A percentile compares a stretch with the other conserved stretches of the same genome.
Evolutionary conservation across 768 basidiomycete species (phyloP).

Genomic region (Termitomyces sp.): DNA sequence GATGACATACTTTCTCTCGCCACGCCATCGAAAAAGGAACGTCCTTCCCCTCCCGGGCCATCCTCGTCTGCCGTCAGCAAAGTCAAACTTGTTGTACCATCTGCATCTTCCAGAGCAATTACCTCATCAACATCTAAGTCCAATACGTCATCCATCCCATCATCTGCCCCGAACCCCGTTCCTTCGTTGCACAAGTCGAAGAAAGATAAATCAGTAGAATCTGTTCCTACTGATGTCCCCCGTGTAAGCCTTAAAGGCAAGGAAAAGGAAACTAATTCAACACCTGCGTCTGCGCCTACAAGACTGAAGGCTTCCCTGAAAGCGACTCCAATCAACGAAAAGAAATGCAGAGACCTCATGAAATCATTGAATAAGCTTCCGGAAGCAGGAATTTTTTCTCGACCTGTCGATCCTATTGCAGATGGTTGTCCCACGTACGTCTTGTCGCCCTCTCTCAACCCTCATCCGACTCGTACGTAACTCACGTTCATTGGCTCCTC

Average conservation of each 20-base stretch:
- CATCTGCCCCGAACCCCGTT: conserved; percentile 13
- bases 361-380: conserved; percentile 52
- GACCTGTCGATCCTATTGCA: conserved; percentile 75
- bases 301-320: conserved; percentile 31
- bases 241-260: conserved; percentile 64
- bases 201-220: conserved; percentile 36
- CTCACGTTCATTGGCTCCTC: not conserved
- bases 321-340: conserved; percentile 63
- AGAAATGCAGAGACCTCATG: conserved; percentile 76
- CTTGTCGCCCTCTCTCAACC: not conserved
- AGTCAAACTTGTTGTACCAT: conserved; percentile 17
- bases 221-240: conserved; percentile 24
- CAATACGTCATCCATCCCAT: not conserved
- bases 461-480: not conserved
- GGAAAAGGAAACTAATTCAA: conserved; percentile 48
- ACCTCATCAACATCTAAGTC: conserved; percentile 1
- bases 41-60: conserved; percentile 35
- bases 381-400: conserved; percentile 67
- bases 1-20: conserved; percentile 63
- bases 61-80: conserved; percentile 17
- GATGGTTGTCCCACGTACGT: conserved; percentile 92
- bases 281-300: conserved; percentile 22
- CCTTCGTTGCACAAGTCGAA: conserved; percentile 22
- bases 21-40: conserved; percentile 56
- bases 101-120: conserved; percentile 13